Evolutionary conservation across 257 asterid species (phyloP).

Genomic region (Handroanthus guayacan): DNA sequence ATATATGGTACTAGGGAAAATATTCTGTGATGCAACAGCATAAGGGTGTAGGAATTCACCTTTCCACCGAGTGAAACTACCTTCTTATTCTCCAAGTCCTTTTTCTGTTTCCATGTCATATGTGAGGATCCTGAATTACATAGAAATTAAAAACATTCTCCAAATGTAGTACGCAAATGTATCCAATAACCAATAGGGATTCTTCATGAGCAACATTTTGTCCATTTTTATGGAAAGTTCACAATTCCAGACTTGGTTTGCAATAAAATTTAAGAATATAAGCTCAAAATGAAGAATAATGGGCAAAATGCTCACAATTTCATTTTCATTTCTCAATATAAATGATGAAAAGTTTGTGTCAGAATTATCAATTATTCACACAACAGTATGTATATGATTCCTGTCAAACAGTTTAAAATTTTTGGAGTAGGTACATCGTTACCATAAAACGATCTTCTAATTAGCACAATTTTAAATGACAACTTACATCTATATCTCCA

Average conservation of each 20-base stretch:
- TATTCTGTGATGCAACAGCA: background rate
- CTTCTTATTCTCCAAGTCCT: slow-evolving; percentile 67
- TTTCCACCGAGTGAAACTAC: slow-evolving; percentile 77
- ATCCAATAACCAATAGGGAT: background rate
- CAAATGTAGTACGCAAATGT: background rate
- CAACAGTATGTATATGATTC: background rate
- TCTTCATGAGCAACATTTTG: background rate
- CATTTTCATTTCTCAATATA: background rate
- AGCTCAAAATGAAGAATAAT: too few relatives aligned
- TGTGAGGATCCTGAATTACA: slow-evolving; percentile 55
- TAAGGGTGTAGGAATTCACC: slow-evolving; percentile 40
- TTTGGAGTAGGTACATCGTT: background rate
- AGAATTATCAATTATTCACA: background rate
- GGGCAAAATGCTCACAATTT: background rate
- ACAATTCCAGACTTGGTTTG: background rate
- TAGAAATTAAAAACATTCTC: background rate
- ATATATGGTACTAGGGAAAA: background rate
- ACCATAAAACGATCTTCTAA: background rate
- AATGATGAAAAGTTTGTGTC: background rate
- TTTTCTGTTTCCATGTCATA: slow-evolving; percentile 78
- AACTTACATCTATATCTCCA: background rate
- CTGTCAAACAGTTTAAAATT: background rate
- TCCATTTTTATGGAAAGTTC: background rate
- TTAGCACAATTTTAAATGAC: background rate
- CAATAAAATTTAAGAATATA: background rate